phyloP scores from a whole-genome alignment of 2,329 filamentous ascomycete genomes.

The Nemania sp. region DNA sequence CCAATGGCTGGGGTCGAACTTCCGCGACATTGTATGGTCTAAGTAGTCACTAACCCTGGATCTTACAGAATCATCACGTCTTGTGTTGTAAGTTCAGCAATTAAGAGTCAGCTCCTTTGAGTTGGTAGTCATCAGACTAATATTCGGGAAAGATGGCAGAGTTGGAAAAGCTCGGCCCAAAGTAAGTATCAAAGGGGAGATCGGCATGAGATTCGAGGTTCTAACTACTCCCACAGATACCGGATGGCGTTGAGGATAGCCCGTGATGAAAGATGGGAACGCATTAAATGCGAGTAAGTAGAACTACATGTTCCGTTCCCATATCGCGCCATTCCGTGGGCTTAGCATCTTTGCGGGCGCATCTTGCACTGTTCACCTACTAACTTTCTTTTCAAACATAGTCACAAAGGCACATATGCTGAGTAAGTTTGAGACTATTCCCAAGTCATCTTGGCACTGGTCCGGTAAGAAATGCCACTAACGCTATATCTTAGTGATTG shows the following conservation, averaged over 20 bases:
- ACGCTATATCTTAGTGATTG: slow-evolving; percentile 20
- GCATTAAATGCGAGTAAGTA: slow-evolving; percentile 87
- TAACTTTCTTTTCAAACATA: slow-evolving; percentile 7
- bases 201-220: neutral
- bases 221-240: slow-evolving; percentile 16
- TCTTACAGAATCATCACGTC: slow-evolving; percentile 24
- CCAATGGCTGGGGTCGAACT: neutral
- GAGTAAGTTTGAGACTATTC: slow-evolving; percentile 18
- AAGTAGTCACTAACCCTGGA: slow-evolving; percentile 1
- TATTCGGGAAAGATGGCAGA: slow-evolving; percentile 42
- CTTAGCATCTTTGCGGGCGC: neutral
- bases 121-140: too few relatives aligned
- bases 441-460: neutral
- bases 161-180: slow-evolving; percentile 84
- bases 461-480: neutral
- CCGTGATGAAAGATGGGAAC: slow-evolving; percentile 84
- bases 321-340: neutral
- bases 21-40: too few relatives aligned
- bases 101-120: too few relatives aligned
- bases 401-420: slow-evolving; percentile 29
- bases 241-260: slow-evolving; percentile 59
- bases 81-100: slow-evolving; percentile 21
- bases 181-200: slow-evolving; percentile 55
- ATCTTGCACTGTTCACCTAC: neutral
- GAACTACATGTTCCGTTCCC: slow-evolving; percentile 39